Percentiles rank a stretch among this genome's conserved stretches.
Conservation (phyloP, 805 yeast genomes). For the Schwanniomyces polymorphus region DNA sequence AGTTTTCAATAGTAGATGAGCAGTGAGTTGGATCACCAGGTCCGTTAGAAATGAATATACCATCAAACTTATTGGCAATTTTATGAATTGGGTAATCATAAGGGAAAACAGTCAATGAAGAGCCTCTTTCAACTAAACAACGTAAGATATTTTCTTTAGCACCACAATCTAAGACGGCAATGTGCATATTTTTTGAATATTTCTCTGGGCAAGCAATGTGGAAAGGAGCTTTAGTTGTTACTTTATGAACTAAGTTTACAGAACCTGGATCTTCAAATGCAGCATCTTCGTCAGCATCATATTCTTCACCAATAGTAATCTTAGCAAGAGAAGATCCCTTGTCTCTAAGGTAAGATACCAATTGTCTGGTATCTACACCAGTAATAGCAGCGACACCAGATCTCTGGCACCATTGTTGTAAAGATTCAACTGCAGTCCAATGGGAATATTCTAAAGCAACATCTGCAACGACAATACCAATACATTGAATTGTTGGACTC, state of each 20-base stretch:
- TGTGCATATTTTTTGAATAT: constrained; percentile 60
- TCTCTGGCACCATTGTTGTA: constrained; percentile 94
- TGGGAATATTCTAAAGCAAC: constrained; percentile 96
- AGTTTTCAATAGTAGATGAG: constrained; percentile 69
- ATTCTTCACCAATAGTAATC: constrained; percentile 86
- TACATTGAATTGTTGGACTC: constrained; percentile 87
- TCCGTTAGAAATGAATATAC: constrained; percentile 91
- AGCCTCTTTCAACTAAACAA: constrained; percentile 92
- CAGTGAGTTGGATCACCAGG: constrained; percentile 98
- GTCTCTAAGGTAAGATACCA: constrained; percentile 91
- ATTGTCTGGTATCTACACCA: constrained; percentile 95
- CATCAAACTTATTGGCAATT: constrained; percentile 90
- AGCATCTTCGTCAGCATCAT: constrained; percentile 88
- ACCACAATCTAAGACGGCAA: constrained; percentile 97
- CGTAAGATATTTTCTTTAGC: constrained; percentile 96
- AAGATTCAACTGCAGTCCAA: constrained; percentile 98
- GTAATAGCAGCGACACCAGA: constrained; percentile 94
- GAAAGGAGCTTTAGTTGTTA: constrained; percentile 94
- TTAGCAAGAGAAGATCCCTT: constrained; percentile 93
- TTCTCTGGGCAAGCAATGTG: constrained; percentile 67
- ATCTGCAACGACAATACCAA: constrained; percentile 94
- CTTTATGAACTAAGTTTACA: constrained; percentile 87
- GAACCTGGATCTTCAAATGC: constrained; percentile 90
- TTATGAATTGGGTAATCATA: constrained; percentile 91
- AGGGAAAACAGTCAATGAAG: constrained; percentile 95